Conservation (phyloP, 257 asterid species). For the Solanum lycopersicoides region DNA sequence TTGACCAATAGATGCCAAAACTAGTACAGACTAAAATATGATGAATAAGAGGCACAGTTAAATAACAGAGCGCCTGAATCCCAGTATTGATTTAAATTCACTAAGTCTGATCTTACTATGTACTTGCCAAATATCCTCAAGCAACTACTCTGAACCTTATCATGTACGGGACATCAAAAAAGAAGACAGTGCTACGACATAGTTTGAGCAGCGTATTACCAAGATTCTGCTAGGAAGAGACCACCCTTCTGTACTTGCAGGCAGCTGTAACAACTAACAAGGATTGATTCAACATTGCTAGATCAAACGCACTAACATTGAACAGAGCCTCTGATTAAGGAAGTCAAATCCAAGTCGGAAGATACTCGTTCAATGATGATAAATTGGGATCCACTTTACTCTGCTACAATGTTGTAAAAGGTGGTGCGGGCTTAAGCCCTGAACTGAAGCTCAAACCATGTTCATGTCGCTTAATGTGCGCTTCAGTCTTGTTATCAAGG, state of each 20-base stretch:
- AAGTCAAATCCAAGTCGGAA: neutral
- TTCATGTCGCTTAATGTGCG: neutral
- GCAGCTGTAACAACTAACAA: neutral
- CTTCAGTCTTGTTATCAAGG: neutral
- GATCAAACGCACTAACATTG: neutral
- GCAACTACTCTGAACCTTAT: neutral
- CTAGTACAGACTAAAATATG: neutral
- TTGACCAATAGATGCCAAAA: neutral
- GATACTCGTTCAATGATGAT: neutral
- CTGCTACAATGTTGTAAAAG: neutral
- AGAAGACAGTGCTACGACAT: neutral
- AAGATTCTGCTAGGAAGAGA: neutral
- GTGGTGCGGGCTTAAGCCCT: neutral
- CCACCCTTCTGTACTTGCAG: neutral
- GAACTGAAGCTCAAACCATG: neutral
- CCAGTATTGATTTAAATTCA: neutral
- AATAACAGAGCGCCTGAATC: neutral
- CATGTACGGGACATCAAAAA: neutral
- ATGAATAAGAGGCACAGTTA: neutral
- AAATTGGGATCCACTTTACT: neutral
- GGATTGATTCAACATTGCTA: neutral
- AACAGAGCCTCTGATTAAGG: neutral
- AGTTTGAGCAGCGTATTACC: neutral
- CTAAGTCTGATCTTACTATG: neutral
- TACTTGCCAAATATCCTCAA: neutral